phyloP scores from a whole-genome alignment of 2,329 filamentous ascomycete genomes.

The Sporothrix schenckii region DNA sequence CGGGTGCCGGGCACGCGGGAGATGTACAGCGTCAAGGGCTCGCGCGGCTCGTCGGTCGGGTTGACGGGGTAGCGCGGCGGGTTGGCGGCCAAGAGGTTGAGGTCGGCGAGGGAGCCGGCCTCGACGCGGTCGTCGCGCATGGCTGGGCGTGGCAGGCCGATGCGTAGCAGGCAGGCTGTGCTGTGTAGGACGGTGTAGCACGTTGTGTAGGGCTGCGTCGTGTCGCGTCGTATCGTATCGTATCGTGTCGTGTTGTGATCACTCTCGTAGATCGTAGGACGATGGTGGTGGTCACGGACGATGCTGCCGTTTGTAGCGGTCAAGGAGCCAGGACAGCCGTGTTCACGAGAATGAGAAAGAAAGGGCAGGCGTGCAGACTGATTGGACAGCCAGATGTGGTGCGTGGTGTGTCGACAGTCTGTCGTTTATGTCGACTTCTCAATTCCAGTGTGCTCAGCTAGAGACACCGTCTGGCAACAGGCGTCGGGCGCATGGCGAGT shows the following conservation, averaged over 20 bases:
- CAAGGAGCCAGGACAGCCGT: neutral
- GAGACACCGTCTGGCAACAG: too few relatives aligned
- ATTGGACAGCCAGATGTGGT: neutral
- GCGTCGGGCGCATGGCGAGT: too few relatives aligned
- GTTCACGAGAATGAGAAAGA: neutral
- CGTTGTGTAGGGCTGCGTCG: neutral
- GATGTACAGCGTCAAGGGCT: slow-evolving; percentile 84
- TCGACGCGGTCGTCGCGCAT: slow-evolving; percentile 56
- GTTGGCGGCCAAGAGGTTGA: slow-evolving; percentile 80
- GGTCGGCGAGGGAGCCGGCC: slow-evolving; percentile 77
- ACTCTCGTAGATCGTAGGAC: neutral
- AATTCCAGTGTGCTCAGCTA: too few relatives aligned
- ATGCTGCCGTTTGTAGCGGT: neutral
- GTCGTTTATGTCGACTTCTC: too few relatives aligned
- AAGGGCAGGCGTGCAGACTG: neutral
- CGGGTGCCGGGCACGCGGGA: slow-evolving; percentile 87
- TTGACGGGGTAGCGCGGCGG: slow-evolving; percentile 84
- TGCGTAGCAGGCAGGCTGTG: neutral
- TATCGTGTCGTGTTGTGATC: neutral
- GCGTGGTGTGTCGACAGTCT: too few relatives aligned
- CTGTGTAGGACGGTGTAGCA: neutral
- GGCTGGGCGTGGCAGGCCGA: neutral
- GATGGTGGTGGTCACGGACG: neutral
- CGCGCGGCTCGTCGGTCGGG: slow-evolving; percentile 67
- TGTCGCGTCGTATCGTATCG: neutral